Evolutionary conservation across 1,284 basidiomycete genomes (phyloP).

Genomic region (Sphagnurus paluster): DNA sequence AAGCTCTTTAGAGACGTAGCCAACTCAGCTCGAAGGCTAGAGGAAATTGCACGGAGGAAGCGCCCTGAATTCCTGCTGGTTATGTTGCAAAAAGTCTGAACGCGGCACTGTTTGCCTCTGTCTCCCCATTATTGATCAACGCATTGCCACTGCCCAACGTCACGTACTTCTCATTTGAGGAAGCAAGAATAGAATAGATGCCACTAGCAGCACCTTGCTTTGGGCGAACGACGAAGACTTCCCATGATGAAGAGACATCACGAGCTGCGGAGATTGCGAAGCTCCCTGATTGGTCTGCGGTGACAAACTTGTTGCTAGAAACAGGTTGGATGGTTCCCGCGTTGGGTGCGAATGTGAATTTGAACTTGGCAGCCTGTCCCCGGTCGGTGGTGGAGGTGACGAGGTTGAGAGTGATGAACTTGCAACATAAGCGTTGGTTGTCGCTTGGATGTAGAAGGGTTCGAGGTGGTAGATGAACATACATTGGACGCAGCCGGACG

Average conservation of each 20-base stretch:
- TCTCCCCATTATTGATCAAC: slow-evolving; percentile 25
- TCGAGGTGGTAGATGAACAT: slow-evolving; percentile 23
- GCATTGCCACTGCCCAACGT: slow-evolving; percentile 21
- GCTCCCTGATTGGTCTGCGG: slow-evolving; percentile 30
- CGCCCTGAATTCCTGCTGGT: too few species aligned
- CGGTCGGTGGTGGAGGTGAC: slow-evolving; percentile 21
- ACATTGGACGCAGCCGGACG: slow-evolving; percentile 27
- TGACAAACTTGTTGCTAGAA: slow-evolving; percentile 29
- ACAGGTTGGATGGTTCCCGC: slow-evolving; percentile 28
- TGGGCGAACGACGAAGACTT: slow-evolving; percentile 30
- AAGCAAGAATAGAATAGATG: slow-evolving; percentile 28
- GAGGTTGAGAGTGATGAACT: slow-evolving; percentile 25
- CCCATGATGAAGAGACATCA: slow-evolving; percentile 29
- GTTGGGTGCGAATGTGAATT: slow-evolving; percentile 29
- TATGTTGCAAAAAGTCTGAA: slow-evolving; percentile 21
- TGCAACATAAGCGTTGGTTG: slow-evolving; percentile 26
- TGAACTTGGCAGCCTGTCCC: slow-evolving; percentile 27
- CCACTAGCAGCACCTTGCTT: slow-evolving; percentile 26
- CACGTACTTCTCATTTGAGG: slow-evolving; percentile 28
- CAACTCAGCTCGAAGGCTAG: neutral
- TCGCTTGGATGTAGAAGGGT: slow-evolving; percentile 28
- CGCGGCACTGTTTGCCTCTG: slow-evolving; percentile 23
- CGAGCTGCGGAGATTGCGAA: slow-evolving; percentile 29
- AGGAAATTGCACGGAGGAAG: neutral
- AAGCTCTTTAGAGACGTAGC: neutral